Evolutionary conservation across 345 rosid genomes (phyloP), one percentile per base, ranked within the genome.

Genomic region (Cardamine chenopodiifolia): DNA sequence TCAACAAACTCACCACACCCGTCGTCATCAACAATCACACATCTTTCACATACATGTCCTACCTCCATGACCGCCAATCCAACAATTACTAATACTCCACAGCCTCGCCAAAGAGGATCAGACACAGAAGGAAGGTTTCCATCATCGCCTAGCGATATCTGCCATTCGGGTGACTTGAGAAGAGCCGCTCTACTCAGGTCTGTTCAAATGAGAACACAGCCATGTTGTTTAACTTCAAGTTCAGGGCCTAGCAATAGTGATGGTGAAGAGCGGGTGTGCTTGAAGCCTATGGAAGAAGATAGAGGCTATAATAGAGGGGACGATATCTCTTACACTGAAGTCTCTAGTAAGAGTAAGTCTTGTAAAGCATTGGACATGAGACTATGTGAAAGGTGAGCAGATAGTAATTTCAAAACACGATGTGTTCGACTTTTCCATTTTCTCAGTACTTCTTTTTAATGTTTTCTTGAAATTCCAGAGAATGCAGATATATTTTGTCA

Each of bases 111-210:
- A 59, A 81, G 93, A 75, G 89, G 90, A 32, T 92, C 97, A 3
- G 96, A 96, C 45, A 88, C 99, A 0, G 98, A 92, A 73, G 91
- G 98, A 39, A 84, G 97, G 75, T 87, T 96, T 76, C 98, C 98
- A 0, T 96, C 98, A 28, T 92, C 99, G 18, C 98, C 98, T 25
- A 96, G 98, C 58, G 98, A 96, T 76, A 96, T 96, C 66, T 90
- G 98, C 74, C 97, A 96, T 83, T 90, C 97, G 3, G 94, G 97
- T 34, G 97, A 92, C 80, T 78, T 96, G 72, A 88, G 97, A 66
- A 89, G 96, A 68, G 86, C 97, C 26, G 97, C 99, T 8, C 86
- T 96, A 53, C 78, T 96, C 79, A 87, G 97, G 73, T 96, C 98
- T 23, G 97, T 96, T 71, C 97, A 96, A 81, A 90, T 96, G 92